Percentiles rank a stretch among this genome's conserved stretches.
Conservation (phyloP, 2,329 filamentous ascomycete genomes). For the Venturia nashicola region DNA sequence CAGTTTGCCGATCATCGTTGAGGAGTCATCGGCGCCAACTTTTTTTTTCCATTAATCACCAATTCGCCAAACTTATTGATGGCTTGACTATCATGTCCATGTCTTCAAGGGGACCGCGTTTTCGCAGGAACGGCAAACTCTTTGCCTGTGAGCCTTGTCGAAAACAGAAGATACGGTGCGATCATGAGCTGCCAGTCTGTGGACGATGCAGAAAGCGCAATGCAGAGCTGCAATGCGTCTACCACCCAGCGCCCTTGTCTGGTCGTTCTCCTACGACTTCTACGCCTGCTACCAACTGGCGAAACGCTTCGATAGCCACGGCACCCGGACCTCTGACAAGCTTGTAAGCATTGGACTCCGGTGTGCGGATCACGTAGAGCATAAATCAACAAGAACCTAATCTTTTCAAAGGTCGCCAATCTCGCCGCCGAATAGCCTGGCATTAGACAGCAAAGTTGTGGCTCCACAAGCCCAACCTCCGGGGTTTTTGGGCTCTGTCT, state of each 20-base stretch:
- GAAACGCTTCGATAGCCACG: background rate
- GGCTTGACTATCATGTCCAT: background rate
- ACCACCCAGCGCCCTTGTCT: conserved; percentile 7
- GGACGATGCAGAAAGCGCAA: conserved; percentile 5
- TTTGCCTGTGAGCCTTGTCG: conserved; percentile 6
- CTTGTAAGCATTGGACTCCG: background rate
- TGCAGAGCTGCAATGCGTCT: conserved; percentile 4
- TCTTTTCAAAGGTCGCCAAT: background rate
- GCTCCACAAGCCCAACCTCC: background rate
- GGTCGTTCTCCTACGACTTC: background rate
- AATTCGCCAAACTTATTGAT: background rate
- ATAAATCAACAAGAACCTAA: background rate
- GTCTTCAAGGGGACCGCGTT: conserved; percentile 6
- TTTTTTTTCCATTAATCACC: background rate
- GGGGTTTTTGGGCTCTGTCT: conserved; percentile 2
- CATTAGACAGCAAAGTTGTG: background rate
- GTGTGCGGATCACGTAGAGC: background rate
- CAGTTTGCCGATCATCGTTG: background rate
- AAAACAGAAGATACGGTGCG: conserved; percentile 7
- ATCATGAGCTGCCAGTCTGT: conserved; percentile 4
- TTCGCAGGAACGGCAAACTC: conserved; percentile 8
- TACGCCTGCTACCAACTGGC: background rate
- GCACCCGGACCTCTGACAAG: background rate
- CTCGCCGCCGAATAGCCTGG: background rate
- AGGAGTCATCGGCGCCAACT: background rate